A percentile compares a stretch with the other conserved stretches of the same genome.
Evolutionary conservation across 192 early-diverging fungal species (phyloP).

Genomic region (Backusella circina): DNA sequence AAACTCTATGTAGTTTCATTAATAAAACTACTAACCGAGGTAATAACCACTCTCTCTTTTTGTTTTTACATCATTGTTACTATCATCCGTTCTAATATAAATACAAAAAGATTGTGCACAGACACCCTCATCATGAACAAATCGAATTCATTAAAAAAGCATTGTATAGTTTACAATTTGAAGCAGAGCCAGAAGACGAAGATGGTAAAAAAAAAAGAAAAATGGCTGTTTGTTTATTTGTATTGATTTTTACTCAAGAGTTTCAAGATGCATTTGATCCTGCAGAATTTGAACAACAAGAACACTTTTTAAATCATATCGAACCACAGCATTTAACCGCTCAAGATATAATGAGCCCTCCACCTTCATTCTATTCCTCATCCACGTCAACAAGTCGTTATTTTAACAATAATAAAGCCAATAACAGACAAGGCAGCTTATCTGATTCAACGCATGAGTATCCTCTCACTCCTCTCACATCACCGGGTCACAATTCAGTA

Average conservation of each 20-base stretch:
- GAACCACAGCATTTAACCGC: background rate
- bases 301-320: background rate
- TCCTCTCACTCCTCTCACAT: slow-evolving; percentile 16
- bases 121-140: slow-evolving; percentile 13
- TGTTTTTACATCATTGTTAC: too few species aligned
- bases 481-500: slow-evolving; percentile 4
- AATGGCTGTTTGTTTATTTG: background rate
- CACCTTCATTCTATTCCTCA: background rate
- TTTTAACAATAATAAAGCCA: background rate
- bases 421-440: background rate
- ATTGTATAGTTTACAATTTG: slow-evolving; percentile 4
- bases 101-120: background rate
- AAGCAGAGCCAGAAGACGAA: slow-evolving; percentile 1
- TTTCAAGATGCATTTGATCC: slow-evolving; percentile 7
- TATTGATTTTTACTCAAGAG: background rate
- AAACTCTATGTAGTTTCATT: slow-evolving; percentile 27
- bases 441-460: slow-evolving; percentile 13
- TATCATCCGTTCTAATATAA: background rate
- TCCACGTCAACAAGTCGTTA: background rate
- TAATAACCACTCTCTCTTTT: background rate
- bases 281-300: background rate
- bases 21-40: slow-evolving; percentile 17
- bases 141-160: slow-evolving; percentile 8
- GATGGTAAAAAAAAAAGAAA: background rate
- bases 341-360: background rate